Conservation (phyloP, 768 basidiomycete species). For the Pisolithus orientalis region DNA sequence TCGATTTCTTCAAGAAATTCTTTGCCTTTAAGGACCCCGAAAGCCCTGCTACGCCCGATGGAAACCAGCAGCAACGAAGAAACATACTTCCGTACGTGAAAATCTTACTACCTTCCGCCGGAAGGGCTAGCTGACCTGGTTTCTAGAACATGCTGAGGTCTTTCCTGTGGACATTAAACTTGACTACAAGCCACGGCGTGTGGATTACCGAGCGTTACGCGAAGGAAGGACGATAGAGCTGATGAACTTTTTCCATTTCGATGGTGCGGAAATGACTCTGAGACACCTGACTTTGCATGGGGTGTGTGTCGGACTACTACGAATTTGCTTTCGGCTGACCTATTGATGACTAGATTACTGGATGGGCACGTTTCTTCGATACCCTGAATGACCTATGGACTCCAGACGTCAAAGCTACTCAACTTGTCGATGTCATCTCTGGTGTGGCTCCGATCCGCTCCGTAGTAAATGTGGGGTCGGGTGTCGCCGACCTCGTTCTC, state of each 20-base stretch:
- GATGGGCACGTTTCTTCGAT: constrained; percentile 87
- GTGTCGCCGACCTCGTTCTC: constrained; percentile 91
- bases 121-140: not conserved
- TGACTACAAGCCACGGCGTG: constrained; percentile 96
- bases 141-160: constrained; percentile 84
- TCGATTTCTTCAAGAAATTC: constrained; percentile 96
- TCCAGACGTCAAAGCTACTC: constrained; percentile 97
- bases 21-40: constrained; percentile 78
- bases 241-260: constrained; percentile 99
- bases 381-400: constrained; percentile 98
- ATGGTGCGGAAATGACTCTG: constrained; percentile 96
- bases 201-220: constrained; percentile 86
- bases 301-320: constrained; percentile 43
- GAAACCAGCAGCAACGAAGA: constrained; percentile 37
- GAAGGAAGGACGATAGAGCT: constrained; percentile 92
- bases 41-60: constrained; percentile 26
- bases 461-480: constrained; percentile 94
- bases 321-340: constrained; percentile 6
- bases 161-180: constrained; percentile 93
- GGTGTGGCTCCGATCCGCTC: constrained; percentile 96
- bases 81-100: constrained; percentile 64
- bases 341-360: constrained; percentile 65
- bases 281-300: constrained; percentile 89
- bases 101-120: constrained; percentile 1
- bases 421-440: constrained; percentile 93